Evolutionary conservation across 352 stramenopile genomes (phyloP).

Genomic region (Blastocystis sp.): DNA sequence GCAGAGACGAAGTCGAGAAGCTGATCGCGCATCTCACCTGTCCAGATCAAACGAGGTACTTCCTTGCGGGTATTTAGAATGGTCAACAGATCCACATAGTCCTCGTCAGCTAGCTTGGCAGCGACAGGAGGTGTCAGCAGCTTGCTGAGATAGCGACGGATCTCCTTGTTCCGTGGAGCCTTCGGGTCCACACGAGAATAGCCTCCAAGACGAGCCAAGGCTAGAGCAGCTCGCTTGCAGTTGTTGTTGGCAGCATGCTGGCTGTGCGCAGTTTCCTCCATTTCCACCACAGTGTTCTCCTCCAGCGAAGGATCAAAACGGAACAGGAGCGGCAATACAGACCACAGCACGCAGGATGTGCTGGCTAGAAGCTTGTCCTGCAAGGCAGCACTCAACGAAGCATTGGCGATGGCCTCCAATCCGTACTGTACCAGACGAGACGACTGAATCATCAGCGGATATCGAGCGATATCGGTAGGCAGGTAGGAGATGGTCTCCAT

Average conservation of each 20-base stretch:
- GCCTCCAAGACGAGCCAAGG: conserved; percentile 68
- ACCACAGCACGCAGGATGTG: conserved; percentile 61
- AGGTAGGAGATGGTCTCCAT: conserved; percentile 55
- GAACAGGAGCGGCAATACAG: conserved; percentile 64
- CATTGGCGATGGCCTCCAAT: conserved; percentile 61
- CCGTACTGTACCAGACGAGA: conserved; percentile 60
- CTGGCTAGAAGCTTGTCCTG: conserved; percentile 58
- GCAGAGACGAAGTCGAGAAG: conserved; percentile 63
- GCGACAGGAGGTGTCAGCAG: conserved; percentile 69
- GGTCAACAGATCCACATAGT: conserved; percentile 66
- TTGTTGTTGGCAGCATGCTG: conserved; percentile 68
- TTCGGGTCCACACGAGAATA: conserved; percentile 64
- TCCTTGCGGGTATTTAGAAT: conserved; percentile 69
- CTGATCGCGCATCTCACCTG: conserved; percentile 68
- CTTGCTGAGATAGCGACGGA: conserved; percentile 64
- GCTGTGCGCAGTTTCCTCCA: conserved; percentile 56
- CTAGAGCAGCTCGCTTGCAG: conserved; percentile 67
- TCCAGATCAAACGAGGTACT: conserved; percentile 70
- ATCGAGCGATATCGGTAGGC: conserved; percentile 46
- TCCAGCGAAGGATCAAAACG: conserved; percentile 62
- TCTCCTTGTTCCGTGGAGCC: conserved; percentile 65
- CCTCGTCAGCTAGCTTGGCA: conserved; percentile 66
- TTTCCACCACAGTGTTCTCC: conserved; percentile 21
- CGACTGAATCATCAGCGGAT: conserved; percentile 50
- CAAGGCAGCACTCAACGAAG: neutral